Conservation (phyloP, 129 eudicot species). For the Escallonia herrerae region DNA sequence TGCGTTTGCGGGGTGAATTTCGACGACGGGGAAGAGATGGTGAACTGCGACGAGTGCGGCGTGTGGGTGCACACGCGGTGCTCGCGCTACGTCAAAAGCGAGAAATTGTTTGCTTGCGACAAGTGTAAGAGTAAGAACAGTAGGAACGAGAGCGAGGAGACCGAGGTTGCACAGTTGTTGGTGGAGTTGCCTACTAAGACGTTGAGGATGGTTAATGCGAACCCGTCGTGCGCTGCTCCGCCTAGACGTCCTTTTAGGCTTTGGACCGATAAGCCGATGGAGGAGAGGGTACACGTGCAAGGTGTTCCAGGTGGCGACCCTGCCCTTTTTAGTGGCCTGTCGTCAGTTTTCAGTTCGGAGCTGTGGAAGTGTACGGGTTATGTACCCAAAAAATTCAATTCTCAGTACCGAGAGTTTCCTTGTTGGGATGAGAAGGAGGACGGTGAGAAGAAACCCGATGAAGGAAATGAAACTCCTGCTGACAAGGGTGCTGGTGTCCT, state of each 20-base stretch:
- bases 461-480: conserved; percentile 26
- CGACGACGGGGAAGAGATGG: conserved; percentile 98
- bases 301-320: conserved; percentile 88
- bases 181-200: conserved; percentile 68
- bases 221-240: conserved; percentile 14
- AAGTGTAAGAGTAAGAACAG: conserved; percentile 63
- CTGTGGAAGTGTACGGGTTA: conserved; percentile 84
- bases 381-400: conserved; percentile 71
- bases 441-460: conserved; percentile 9
- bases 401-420: conserved; percentile 61
- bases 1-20: conserved; percentile 88
- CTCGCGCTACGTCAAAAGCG: conserved; percentile 71
- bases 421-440: conserved; percentile 39
- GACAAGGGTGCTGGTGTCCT: conserved; percentile 54
- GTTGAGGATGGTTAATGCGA: conserved; percentile 50
- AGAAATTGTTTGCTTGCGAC: conserved; percentile 70
- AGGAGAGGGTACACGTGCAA: conserved; percentile 90
- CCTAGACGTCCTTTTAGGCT: conserved; percentile 36
- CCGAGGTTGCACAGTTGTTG: conserved; percentile 81
- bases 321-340: conserved; percentile 48
- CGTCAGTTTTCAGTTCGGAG: conserved; percentile 52
- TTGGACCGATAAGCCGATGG: conserved; percentile 60
- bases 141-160: conserved; percentile 54
- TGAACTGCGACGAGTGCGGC: conserved; percentile 93
- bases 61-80: conserved; percentile 99